Conservation (phyloP, 192 early-diverging fungal genomes). For the Mortierella alpina region DNA sequence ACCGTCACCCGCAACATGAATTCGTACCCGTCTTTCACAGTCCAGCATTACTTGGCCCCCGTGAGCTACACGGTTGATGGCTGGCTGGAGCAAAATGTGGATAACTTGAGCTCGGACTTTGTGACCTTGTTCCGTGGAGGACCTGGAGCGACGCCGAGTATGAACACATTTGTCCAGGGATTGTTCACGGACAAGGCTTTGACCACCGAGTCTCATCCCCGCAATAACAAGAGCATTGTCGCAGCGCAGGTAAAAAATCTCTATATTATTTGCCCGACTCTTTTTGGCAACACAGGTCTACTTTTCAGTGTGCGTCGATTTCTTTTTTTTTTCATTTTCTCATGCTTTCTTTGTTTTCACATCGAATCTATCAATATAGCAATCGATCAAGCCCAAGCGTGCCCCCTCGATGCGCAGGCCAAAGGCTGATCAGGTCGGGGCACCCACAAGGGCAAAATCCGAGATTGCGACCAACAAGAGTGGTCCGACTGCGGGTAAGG, state of each 20-base stretch:
- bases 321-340: neutral
- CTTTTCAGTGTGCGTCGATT: neutral
- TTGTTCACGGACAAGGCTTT: conserved; percentile 81
- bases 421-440: conserved; percentile 37
- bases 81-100: conserved; percentile 83
- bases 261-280: neutral
- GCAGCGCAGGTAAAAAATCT: conserved; percentile 67
- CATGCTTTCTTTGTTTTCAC: neutral
- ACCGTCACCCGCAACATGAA: conserved; percentile 58
- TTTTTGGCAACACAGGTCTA: neutral
- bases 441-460: conserved; percentile 12
- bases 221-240: conserved; percentile 80
- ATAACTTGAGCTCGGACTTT: conserved; percentile 85
- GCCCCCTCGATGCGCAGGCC: conserved; percentile 70
- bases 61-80: conserved; percentile 73
- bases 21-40: conserved; percentile 68
- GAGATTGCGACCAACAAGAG: conserved; percentile 5
- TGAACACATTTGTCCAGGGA: conserved; percentile 78
- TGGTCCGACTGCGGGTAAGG: conserved; percentile 50
- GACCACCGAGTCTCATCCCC: conserved; percentile 85
- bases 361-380: conserved; percentile 16
- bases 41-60: conserved; percentile 83
- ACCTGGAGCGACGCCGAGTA: conserved; percentile 68
- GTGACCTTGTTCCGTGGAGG: conserved; percentile 85
- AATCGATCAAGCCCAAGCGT: conserved; percentile 74